These are phyloP conservation scores for Dictyostelium citrinum DNA, from an alignment of 78 protist genomes.

Conservation along the genomic window DNA sequence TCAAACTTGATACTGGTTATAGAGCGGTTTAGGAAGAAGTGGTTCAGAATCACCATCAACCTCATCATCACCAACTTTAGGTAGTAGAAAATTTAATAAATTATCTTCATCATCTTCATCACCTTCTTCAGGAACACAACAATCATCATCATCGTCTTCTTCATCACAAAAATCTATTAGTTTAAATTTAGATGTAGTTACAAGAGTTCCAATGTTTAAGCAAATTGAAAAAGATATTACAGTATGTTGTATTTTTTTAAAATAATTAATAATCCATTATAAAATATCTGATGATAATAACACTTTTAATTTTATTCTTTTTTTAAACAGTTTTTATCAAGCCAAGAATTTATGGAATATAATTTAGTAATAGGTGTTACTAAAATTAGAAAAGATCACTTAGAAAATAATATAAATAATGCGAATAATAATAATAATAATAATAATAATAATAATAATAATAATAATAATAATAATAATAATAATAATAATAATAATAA, in stretches of 20 bases:
- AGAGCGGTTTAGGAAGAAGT: background rate
- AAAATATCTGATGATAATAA: too few species aligned
- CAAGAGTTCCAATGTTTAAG: slow-evolving; percentile 8
- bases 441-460: background rate
- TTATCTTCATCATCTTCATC: background rate
- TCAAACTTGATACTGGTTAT: background rate
- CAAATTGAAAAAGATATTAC: slow-evolving; percentile 71
- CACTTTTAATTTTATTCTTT: too few species aligned
- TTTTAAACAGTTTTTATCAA: slow-evolving; percentile 22
- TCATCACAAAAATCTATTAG: background rate
- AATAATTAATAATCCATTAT: too few species aligned
- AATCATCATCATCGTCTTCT: background rate
- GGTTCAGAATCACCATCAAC: background rate
- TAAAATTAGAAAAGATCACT: background rate
- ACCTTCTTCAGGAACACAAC: background rate
- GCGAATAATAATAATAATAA: background rate
- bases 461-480: background rate
- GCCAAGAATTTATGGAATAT: slow-evolving; percentile 46
- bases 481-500: background rate
- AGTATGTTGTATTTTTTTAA: background rate
- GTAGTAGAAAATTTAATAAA: background rate
- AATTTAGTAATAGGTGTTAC: slow-evolving; percentile 12
- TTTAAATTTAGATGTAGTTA: background rate
- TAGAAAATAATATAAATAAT: background rate
- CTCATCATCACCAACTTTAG: slow-evolving; percentile 1